Conservation (phyloP, 139 green algal genomes). For the Chara braunii region DNA sequence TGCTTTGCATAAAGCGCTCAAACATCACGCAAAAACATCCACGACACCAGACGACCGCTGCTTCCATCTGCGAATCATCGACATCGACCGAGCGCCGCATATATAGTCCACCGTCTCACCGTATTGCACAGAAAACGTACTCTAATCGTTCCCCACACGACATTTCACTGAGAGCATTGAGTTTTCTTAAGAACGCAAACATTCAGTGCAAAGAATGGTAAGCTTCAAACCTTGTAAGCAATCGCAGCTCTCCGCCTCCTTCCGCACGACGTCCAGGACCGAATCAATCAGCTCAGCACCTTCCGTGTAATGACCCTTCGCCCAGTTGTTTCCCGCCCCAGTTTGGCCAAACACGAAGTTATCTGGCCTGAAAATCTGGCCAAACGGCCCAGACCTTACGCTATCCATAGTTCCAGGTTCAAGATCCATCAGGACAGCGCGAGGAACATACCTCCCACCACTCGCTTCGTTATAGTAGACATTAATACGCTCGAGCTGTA, state of each 20-base stretch:
- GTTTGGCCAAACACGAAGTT: slow-evolving; percentile 98
- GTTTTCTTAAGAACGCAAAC: no score
- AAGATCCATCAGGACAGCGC: slow-evolving; percentile 95
- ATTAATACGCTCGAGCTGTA: slow-evolving; percentile 98
- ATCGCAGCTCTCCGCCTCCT: slow-evolving; percentile 96
- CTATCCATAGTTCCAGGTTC: slow-evolving; percentile 94
- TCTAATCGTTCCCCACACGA: no score
- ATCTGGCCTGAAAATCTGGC: slow-evolving; percentile 92
- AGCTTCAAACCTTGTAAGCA: slow-evolving; percentile 80
- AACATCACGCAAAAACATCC: no score
- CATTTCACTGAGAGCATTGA: no score
- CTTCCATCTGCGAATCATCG: no score
- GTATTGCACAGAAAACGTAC: no score
- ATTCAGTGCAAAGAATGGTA: slow-evolving; percentile 19
- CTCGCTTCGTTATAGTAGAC: slow-evolving; percentile 99
- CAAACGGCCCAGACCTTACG: slow-evolving; percentile 89
- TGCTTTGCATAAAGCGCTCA: no score
- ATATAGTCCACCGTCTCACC: no score
- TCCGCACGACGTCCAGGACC: slow-evolving; percentile 95
- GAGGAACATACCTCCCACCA: slow-evolving; percentile 93
- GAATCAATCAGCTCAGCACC: slow-evolving; percentile 96
- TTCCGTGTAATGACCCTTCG: slow-evolving; percentile 99
- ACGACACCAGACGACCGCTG: no score
- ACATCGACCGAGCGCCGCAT: no score
- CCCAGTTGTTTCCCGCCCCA: slow-evolving; percentile 98